Evolutionary conservation across 352 stramenopile genomes (phyloP), one percentile per base, ranked within the genome.

Genomic region (Globisporangium nunn): DNA sequence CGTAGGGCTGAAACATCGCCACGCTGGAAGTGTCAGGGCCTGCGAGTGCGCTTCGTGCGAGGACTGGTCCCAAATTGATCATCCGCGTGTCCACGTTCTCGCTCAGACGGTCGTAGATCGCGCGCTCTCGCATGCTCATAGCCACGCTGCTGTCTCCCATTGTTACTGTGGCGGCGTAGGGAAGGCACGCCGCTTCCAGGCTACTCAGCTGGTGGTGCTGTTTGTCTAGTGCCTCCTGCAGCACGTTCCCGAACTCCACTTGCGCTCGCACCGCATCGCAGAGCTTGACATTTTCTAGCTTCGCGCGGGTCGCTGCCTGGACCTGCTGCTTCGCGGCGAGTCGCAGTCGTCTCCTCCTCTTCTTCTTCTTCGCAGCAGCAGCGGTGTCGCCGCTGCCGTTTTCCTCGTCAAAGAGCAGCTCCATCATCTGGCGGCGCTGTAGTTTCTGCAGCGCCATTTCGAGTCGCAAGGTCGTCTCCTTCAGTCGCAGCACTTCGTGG

Each of bases 261-360:
- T 84, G 70, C 4, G 51, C 71, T 56, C 79, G 58, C 39, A 76
- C 62, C 52, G 70, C 64, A 30, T 78, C 62, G 1, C 63, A 60
- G 35, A 84, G 62, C 52, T 80, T 79, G 1, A 54, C 54, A 44
- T 81, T 81, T 55, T 84, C 67, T 37, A 78, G 56, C 37, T 72
- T 63, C 4, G 70, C 58, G 35, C 68, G 70, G 4, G 63, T 53
- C 45, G 68, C 71, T 40, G 70, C 67, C 10, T 70, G 63, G 18
- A 56, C 53, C 50, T 80, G 70, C 4, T 69, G 59, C 54, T 70
- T 72, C 1, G 74, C 71, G 39, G 41, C 11, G 41, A 6, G 6
- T 4, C n/a, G 41, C 15, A 47, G 41, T 28, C 41, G 41, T 40
- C 3, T 40, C 41, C 41, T n/a, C 15, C 72, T 72, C 3, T 62